Evolutionary conservation across 805 yeast genomes (phyloP).

Genomic region (Nakazawaea ernobii): DNA sequence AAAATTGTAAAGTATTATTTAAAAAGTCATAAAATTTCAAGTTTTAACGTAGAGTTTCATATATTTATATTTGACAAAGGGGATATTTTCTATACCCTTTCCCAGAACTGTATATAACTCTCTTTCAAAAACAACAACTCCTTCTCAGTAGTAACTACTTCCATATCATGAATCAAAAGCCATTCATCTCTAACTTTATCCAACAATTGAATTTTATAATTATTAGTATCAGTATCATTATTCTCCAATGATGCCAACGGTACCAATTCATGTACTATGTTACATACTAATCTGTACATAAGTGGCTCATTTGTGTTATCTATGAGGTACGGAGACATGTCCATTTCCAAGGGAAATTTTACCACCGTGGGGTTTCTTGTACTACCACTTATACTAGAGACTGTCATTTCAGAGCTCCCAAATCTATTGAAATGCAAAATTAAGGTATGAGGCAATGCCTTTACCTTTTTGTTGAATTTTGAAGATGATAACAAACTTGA

Average conservation of each 20-base stretch:
- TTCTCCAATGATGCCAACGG: conserved; percentile 12
- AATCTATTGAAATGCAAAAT: conserved; percentile 55
- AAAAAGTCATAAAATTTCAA: not conserved
- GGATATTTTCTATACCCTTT: conserved; percentile 17
- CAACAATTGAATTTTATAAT: conserved; percentile 46
- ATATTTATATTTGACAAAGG: not conserved
- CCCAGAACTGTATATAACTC: conserved; percentile 67
- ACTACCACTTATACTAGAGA: conserved; percentile 25
- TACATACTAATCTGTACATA: conserved; percentile 41
- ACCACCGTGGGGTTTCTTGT: conserved; percentile 58
- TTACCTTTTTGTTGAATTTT: conserved; percentile 27
- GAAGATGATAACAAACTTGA: conserved; percentile 34
- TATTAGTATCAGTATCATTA: conserved; percentile 14
- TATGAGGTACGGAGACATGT: conserved; percentile 27
- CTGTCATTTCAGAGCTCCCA: conserved; percentile 24
- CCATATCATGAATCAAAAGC: conserved; percentile 53
- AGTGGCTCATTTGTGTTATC: conserved; percentile 15
- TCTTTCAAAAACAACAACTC: conserved; percentile 61
- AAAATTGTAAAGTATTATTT: not conserved
- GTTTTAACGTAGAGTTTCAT: not conserved
- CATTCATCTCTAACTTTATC: conserved; percentile 40
- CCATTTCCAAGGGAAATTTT: conserved; percentile 43
- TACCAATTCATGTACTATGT: conserved; percentile 36
- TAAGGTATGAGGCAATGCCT: conserved; percentile 45
- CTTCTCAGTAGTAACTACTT: conserved; percentile 38